Conservation (phyloP, 768 basidiomycete species). For the Pisolithus microcarpus region DNA sequence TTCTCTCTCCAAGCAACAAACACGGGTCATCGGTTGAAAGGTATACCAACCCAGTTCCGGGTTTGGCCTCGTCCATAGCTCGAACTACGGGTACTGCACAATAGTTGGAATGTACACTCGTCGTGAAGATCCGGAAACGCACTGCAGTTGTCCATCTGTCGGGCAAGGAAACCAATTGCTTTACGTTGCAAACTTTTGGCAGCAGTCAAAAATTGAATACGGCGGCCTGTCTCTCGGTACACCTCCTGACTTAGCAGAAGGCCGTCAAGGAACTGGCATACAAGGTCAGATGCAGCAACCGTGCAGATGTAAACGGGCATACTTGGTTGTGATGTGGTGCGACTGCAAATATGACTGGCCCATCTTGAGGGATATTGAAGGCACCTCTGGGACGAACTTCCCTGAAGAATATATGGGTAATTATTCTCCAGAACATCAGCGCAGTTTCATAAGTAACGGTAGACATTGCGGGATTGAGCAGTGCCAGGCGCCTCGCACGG, state of each 20-base stretch:
- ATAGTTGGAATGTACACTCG: constrained; percentile 6
- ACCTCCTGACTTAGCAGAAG: constrained; percentile 79
- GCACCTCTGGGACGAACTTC: constrained; percentile 91
- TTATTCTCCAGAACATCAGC: constrained; percentile 76
- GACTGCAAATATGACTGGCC: constrained; percentile 86
- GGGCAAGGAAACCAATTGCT: constrained; percentile 73
- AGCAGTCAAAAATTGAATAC: constrained; percentile 82
- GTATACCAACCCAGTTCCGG: constrained; percentile 65
- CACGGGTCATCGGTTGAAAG: constrained; percentile 73
- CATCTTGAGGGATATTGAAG: constrained; percentile 87
- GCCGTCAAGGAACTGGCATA: constrained; percentile 80
- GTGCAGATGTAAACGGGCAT: constrained; percentile 2
- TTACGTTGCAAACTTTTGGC: constrained; percentile 80
- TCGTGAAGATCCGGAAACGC: constrained; percentile 17
- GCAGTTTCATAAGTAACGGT: constrained; percentile 56
- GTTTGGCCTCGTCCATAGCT: constrained; percentile 80
- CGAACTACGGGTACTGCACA: constrained; percentile 82
- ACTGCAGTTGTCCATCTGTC: constrained; percentile 80
- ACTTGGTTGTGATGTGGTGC: constrained; percentile 93
- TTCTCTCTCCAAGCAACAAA: constrained; percentile 75
- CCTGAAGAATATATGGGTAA: constrained; percentile 92
- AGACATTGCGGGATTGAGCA: constrained; percentile 12
- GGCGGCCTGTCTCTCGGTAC: constrained; percentile 72
- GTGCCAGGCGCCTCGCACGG: too few relatives aligned
- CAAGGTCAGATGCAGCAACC: constrained; percentile 8